phyloP scores from a whole-genome alignment of 441 rosid species.

The Populus hybrid region DNA sequence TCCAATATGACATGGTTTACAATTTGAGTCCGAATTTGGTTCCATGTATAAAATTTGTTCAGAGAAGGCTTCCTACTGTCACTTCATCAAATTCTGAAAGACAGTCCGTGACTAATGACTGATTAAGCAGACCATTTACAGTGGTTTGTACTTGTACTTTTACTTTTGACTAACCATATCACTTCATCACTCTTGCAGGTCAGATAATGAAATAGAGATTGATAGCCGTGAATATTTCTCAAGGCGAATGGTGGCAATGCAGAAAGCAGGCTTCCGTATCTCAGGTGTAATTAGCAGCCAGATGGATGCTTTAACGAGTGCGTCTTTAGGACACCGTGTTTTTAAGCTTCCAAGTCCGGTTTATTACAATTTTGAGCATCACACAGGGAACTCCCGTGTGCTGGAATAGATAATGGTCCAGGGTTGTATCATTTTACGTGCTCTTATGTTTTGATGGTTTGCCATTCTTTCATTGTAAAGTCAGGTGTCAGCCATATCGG shows the following conservation, averaged over 20 bases:
- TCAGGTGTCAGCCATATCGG: not conserved
- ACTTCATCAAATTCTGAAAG: not conserved
- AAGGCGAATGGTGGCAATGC: slow-evolving; percentile 33
- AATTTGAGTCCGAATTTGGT: not conserved
- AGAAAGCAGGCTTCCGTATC: slow-evolving; percentile 37
- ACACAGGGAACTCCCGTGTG: slow-evolving; percentile 17
- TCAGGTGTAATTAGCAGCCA: slow-evolving; percentile 54
- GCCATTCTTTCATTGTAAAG: not conserved
- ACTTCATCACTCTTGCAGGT: slow-evolving; percentile 35
- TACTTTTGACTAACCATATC: not conserved
- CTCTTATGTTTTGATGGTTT: not conserved
- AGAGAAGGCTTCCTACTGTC: not conserved
- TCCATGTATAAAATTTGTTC: not conserved
- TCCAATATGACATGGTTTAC: not conserved
- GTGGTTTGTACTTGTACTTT: not conserved
- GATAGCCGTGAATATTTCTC: slow-evolving; percentile 37
- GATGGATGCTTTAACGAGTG: slow-evolving; percentile 63
- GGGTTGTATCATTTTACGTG: not conserved
- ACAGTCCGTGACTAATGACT: not conserved
- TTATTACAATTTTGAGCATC: slow-evolving; percentile 27
- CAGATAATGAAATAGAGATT: slow-evolving; percentile 40
- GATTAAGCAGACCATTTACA: not conserved
- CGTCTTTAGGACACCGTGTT: slow-evolving; percentile 35
- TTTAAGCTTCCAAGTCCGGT: slow-evolving; percentile 70
- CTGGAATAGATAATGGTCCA: slow-evolving; percentile 11